Evolutionary conservation across 2,329 filamentous ascomycete genomes (phyloP).

Genomic region (Nigrograna mackinnonii): DNA sequence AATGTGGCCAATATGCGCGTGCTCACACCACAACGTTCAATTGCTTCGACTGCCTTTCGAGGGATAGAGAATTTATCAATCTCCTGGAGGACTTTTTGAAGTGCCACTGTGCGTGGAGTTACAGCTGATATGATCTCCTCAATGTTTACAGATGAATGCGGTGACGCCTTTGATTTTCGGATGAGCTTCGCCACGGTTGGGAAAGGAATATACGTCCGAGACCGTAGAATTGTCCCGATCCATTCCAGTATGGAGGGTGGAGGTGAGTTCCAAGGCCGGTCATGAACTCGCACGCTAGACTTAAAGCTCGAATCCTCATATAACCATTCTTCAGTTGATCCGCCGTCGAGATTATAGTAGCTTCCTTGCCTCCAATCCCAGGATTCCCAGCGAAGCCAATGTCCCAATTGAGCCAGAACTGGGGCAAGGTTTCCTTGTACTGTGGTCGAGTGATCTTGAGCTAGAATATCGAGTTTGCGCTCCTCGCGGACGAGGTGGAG

Average conservation of each 20-base stretch:
- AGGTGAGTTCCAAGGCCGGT: conserved; percentile 47
- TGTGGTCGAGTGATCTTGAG: conserved; percentile 51
- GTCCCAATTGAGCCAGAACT: conserved; percentile 76
- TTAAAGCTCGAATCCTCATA: conserved; percentile 57
- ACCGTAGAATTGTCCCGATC: conserved; percentile 36
- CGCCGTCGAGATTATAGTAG: conserved; percentile 65
- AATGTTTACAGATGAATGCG: conserved; percentile 39
- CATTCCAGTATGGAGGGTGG: conserved; percentile 65
- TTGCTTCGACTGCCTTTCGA: conserved; percentile 71
- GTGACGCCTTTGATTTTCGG: conserved; percentile 39
- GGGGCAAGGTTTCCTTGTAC: conserved; percentile 64
- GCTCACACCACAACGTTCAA: conserved; percentile 72
- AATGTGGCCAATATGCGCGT: conserved; percentile 74
- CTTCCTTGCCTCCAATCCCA: conserved; percentile 59
- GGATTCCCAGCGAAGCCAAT: conserved; percentile 76
- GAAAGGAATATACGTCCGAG: conserved; percentile 33
- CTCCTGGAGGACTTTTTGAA: conserved; percentile 68
- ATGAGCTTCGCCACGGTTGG: conserved; percentile 42
- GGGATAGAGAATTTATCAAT: conserved; percentile 42
- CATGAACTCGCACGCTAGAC: conserved; percentile 26
- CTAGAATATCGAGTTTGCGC: conserved; percentile 73
- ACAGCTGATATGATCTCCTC: conserved; percentile 35
- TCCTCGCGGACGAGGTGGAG: conserved; percentile 91
- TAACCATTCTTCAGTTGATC: conserved; percentile 55
- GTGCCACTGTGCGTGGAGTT: conserved; percentile 64